Conservation (phyloP, 202 grass and related monocot species). For the Eragrostis tef region DNA sequence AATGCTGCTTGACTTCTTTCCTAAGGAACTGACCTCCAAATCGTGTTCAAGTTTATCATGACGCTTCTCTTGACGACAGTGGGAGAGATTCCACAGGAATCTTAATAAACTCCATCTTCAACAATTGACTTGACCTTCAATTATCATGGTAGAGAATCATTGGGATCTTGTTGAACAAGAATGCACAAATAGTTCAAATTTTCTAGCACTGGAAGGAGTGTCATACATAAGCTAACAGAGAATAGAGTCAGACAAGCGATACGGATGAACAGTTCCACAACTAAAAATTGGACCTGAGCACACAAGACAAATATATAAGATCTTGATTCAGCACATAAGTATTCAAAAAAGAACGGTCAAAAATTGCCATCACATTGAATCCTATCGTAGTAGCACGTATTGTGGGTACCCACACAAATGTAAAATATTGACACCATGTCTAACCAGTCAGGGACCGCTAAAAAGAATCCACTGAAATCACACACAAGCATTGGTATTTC, state of each 20-base stretch:
- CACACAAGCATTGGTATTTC: background rate
- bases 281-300: background rate
- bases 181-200: background rate
- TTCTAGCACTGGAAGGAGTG: too few species aligned
- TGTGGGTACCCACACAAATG: constrained; percentile 19
- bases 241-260: background rate
- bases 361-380: too few species aligned
- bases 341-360: too few species aligned
- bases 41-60: constrained; percentile 30
- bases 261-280: background rate
- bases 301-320: background rate
- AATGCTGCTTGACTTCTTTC: background rate
- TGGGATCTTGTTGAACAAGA: constrained; percentile 41
- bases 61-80: background rate
- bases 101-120: background rate
- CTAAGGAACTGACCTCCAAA: constrained; percentile 15
- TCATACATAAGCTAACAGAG: too few species aligned
- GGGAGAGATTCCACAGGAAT: background rate
- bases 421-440: constrained; percentile 19
- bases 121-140: background rate
- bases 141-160: constrained; percentile 32
- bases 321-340: background rate
- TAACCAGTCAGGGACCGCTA: background rate
- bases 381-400: background rate
- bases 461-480: background rate